phyloP scores from a whole-genome alignment of 768 basidiomycete genomes.

The Naganishia vishniacii region DNA sequence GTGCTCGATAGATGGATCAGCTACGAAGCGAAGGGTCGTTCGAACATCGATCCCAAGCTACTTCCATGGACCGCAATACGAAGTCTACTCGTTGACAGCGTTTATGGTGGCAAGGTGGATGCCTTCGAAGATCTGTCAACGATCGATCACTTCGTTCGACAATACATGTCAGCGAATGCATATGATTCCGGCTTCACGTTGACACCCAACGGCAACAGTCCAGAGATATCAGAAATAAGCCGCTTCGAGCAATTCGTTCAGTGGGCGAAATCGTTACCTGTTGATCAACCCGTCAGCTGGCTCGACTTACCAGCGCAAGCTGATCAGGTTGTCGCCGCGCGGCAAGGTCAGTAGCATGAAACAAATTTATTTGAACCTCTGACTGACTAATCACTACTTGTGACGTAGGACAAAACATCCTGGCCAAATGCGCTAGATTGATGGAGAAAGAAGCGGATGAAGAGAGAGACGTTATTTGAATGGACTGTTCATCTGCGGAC shows the following conservation, averaged over 20 bases:
- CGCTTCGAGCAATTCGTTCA: constrained; percentile 83
- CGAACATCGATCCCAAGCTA: constrained; percentile 82
- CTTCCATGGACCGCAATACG: constrained; percentile 97
- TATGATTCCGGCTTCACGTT: constrained; percentile 92
- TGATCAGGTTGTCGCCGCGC: constrained; percentile 82
- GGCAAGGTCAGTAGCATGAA: constrained; percentile 79
- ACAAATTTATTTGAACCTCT: too few species aligned
- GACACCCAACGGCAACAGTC: constrained; percentile 55
- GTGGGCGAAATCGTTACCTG: constrained; percentile 85
- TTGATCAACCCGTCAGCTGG: constrained; percentile 91
- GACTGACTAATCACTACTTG: background rate
- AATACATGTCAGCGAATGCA: constrained; percentile 74
- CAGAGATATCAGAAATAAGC: constrained; percentile 59
- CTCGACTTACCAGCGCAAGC: constrained; percentile 86
- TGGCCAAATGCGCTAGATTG: constrained; percentile 10
- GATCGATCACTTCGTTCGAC: constrained; percentile 86
- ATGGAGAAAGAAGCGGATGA: background rate
- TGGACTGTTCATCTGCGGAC: too few species aligned
- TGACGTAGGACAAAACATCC: background rate
- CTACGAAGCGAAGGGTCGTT: constrained; percentile 70
- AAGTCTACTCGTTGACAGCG: constrained; percentile 86
- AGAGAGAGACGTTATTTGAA: too few species aligned
- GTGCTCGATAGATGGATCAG: constrained; percentile 90
- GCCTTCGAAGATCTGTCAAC: constrained; percentile 92
- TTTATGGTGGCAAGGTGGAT: constrained; percentile 90